Evolutionary conservation across 371 early-diverging fungal genomes (phyloP).

Genomic region (Mortierella sp.): DNA sequence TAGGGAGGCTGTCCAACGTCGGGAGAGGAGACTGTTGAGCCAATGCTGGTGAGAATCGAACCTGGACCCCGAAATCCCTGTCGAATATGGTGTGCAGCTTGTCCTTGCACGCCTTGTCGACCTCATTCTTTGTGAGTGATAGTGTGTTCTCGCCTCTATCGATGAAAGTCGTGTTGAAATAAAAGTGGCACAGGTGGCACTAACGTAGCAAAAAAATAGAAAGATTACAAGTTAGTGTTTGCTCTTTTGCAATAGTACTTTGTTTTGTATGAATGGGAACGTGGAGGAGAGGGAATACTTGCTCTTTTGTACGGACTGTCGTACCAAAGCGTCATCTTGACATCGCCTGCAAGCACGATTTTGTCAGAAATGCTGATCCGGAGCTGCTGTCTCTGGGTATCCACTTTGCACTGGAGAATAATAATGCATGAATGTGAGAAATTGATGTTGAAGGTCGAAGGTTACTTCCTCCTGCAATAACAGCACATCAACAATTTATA

Average conservation of each 20-base stretch:
- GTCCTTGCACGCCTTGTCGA: slow-evolving; percentile 64
- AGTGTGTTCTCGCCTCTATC: slow-evolving; percentile 21
- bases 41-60: slow-evolving; percentile 34
- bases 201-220: slow-evolving; percentile 10
- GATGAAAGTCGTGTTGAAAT: slow-evolving; percentile 69
- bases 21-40: slow-evolving; percentile 41
- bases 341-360: slow-evolving; percentile 61
- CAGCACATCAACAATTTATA: no score
- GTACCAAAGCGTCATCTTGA: slow-evolving; percentile 64
- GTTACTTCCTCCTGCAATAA: neutral
- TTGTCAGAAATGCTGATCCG: slow-evolving; percentile 49
- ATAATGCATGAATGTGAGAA: neutral
- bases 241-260: neutral
- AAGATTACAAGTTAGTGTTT: neutral
- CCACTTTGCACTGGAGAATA: slow-evolving; percentile 44
- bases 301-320: slow-evolving; percentile 49
- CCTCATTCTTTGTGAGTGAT: slow-evolving; percentile 49
- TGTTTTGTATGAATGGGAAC: neutral
- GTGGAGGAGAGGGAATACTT: slow-evolving; percentile 19
- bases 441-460: neutral
- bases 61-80: slow-evolving; percentile 41
- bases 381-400: slow-evolving; percentile 39
- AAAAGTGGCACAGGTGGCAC: slow-evolving; percentile 62
- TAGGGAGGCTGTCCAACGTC: slow-evolving; percentile 41
- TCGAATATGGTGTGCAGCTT: slow-evolving; percentile 56